Base-by-base conservation (phyloP, 2,329 filamentous ascomycete species). In the Fusarium anguioides region DNA sequence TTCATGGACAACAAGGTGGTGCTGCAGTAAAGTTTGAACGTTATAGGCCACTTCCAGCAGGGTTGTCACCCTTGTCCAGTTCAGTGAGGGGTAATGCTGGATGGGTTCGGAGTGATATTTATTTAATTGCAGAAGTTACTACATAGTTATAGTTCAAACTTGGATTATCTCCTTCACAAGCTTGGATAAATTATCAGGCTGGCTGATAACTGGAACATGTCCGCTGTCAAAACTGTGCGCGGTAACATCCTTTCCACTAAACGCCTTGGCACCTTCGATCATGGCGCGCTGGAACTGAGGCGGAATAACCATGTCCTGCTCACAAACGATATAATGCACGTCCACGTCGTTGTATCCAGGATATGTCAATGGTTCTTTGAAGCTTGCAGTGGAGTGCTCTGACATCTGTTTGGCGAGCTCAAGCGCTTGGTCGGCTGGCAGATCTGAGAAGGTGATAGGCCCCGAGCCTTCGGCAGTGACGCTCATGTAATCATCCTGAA, bases 261-360 rank as follows among this genome's bases (percentile, higher is more conserved):
- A 66, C 1, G 33, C 15, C 21, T 60, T 54, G 10, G 53, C 35
- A 15, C 33, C 45, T 27, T 67, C 63, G 1, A 67, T 60, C 63
- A 67, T 64, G 6, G 11, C 52, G 3, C 29, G 37, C 3, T 67
- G 64, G 9, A 45, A 54, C 6, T 35, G 24, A 2, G 48, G 24
- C 3, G 45, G 59, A 4, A 67, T 60, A 3, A 52, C 29, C 14
- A 27, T 23, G 6, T 67, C 64, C 29, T 64, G 35, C 10, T 64
- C 58, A 8, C 66, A 69, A 1, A 69, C 29, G 4, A 69, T 52
- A 5, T 68, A 68, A 12, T 68, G 48, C 6, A 66, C 60, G 3
- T 69, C 37, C 4, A 69, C 64, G 3, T 69, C 60, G 6, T 68
- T 62, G 2, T 69, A 69, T 0, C 66, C 66, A 27, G 65, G 33